These are phyloP conservation scores for Alternaria solani DNA, from an alignment of 2,329 filamentous ascomycete species.

Conservation along the genomic window DNA sequence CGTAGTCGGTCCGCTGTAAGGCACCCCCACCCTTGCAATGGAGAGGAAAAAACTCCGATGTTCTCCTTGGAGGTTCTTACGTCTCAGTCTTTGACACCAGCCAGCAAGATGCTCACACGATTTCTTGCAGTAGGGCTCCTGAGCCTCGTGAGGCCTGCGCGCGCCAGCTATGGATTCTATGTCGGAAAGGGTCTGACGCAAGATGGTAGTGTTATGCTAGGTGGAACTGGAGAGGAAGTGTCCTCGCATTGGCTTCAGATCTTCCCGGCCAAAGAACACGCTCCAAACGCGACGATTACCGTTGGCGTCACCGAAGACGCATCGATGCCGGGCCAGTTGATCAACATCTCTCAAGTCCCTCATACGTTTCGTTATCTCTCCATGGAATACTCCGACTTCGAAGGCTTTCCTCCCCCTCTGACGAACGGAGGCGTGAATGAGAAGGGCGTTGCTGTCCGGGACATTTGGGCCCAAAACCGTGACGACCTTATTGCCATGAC, in stretches of 20 bases:
- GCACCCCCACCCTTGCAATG: slow-evolving; percentile 3
- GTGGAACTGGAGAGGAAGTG: slow-evolving; percentile 59
- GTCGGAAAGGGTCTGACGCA: slow-evolving; percentile 57
- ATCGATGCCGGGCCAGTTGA: slow-evolving; percentile 45
- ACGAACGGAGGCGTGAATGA: slow-evolving; percentile 58
- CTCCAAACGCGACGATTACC: slow-evolving; percentile 53
- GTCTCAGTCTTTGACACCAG: neutral
- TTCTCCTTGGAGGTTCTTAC: neutral
- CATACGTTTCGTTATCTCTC: slow-evolving; percentile 49
- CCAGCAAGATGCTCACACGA: slow-evolving; percentile 11
- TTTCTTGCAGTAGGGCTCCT: slow-evolving; percentile 14
- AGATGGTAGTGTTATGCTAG: slow-evolving; percentile 55
- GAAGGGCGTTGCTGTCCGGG: slow-evolving; percentile 53
- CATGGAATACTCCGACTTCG: slow-evolving; percentile 52
- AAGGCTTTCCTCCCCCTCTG: slow-evolving; percentile 55
- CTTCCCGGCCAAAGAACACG: slow-evolving; percentile 54
- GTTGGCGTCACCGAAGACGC: slow-evolving; percentile 55
- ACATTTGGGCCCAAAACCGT: slow-evolving; percentile 54
- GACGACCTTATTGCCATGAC: slow-evolving; percentile 54
- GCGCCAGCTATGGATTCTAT: slow-evolving; percentile 60
- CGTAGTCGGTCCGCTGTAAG: slow-evolving; percentile 7
- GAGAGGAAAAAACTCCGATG: slow-evolving; percentile 2
- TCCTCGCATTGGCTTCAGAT: slow-evolving; percentile 59
- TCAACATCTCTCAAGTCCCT: slow-evolving; percentile 46
- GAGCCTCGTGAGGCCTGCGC: slow-evolving; percentile 16